Percentiles rank a stretch among this genome's conserved stretches.
Evolutionary conservation across 2,329 filamentous ascomycete species (phyloP).

Genomic region (Cladosporium sp.): DNA sequence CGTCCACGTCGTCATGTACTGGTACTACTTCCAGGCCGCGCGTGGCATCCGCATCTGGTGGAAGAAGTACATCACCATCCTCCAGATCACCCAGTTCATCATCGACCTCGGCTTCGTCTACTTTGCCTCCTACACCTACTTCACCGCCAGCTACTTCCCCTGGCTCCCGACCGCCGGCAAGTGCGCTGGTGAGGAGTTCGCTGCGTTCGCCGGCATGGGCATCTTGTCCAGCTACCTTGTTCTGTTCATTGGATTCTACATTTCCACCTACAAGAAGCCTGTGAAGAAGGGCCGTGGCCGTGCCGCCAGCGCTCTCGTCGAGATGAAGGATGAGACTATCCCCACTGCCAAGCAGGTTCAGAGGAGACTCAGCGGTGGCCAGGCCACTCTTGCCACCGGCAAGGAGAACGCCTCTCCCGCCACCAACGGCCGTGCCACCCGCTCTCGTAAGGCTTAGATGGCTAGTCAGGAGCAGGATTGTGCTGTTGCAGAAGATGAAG

Average conservation of each 20-base stretch:
- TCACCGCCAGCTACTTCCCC: slow-evolving; percentile 83
- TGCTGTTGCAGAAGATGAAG: not conserved
- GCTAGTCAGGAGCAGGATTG: not conserved
- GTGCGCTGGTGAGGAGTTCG: slow-evolving; percentile 95
- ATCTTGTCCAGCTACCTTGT: slow-evolving; percentile 94
- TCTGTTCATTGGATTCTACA: slow-evolving; percentile 98
- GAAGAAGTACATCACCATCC: slow-evolving; percentile 99
- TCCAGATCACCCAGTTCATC: slow-evolving; percentile 95
- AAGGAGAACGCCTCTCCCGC: slow-evolving; percentile 33
- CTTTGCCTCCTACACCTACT: slow-evolving; percentile 99
- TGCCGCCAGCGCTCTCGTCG: slow-evolving; percentile 79
- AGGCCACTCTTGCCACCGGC: slow-evolving; percentile 32
- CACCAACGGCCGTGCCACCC: slow-evolving; percentile 58
- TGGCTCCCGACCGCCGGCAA: slow-evolving; percentile 78
- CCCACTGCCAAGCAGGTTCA: slow-evolving; percentile 51
- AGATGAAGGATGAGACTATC: slow-evolving; percentile 71
- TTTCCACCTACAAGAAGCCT: slow-evolving; percentile 90
- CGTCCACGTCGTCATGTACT: slow-evolving; percentile 99
- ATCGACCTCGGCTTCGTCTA: slow-evolving; percentile 98
- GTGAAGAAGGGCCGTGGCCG: slow-evolving; percentile 68
- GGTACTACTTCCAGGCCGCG: slow-evolving; percentile 99
- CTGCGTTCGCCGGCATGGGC: slow-evolving; percentile 84
- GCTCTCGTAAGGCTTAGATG: slow-evolving; percentile 67
- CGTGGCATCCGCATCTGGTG: slow-evolving; percentile 96
- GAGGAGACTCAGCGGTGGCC: slow-evolving; percentile 47